A percentile compares a stretch with the other conserved stretches of the same genome.
Evolutionary conservation across 305 asterid genomes (phyloP).

Genomic region (Fraxinus sp.): DNA sequence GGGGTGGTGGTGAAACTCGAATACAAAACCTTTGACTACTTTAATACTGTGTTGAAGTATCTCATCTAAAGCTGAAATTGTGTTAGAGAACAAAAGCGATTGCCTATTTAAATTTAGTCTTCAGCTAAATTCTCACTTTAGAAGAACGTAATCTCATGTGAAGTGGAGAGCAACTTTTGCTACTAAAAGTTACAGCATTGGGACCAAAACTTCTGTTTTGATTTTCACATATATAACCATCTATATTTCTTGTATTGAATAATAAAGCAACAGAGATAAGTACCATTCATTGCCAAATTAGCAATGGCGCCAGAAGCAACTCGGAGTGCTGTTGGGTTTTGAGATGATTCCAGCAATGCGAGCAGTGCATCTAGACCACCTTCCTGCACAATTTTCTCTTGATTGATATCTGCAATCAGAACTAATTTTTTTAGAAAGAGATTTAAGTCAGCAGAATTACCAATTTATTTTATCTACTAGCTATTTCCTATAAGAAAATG

Average conservation of each 20-base stretch:
- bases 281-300: conserved; percentile 94
- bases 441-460: not conserved
- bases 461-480: not conserved
- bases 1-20: not conserved
- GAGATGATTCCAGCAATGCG: conserved; percentile 70
- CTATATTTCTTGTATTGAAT: not conserved
- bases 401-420: conserved; percentile 65
- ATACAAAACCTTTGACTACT: not conserved
- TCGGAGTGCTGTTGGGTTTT: conserved; percentile 71
- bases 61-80: not conserved
- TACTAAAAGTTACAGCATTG: not conserved
- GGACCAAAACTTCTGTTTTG: not conserved
- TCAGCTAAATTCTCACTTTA: not conserved
- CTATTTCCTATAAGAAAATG: not conserved
- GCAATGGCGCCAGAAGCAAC: conserved; percentile 98
- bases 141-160: conserved; percentile 9
- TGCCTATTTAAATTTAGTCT: not conserved
- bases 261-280: conserved; percentile 19
- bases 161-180: conserved; percentile 7
- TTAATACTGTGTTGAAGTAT: not conserved
- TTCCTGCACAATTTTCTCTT: conserved; percentile 76
- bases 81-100: not conserved
- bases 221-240: conserved; percentile 9
- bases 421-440: conserved; percentile 8
- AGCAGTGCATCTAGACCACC: conserved; percentile 90